A percentile compares a stretch with the other conserved stretches of the same genome.
Evolutionary conservation across 1,284 basidiomycete genomes (phyloP).

Genomic region (Blastosporella zonata): DNA sequence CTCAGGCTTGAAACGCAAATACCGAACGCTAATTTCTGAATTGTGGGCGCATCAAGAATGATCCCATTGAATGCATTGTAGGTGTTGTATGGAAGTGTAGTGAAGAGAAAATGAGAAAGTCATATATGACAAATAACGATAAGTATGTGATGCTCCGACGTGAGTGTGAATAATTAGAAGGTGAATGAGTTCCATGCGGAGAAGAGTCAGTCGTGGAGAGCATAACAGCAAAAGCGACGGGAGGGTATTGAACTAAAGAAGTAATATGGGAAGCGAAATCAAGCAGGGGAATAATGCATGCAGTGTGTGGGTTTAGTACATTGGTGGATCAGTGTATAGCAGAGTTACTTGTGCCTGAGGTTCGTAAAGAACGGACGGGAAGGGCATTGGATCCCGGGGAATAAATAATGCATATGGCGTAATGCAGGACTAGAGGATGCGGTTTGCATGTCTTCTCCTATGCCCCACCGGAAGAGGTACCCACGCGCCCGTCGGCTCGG

Average conservation of each 20-base stretch:
- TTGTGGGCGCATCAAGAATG: too few relatives aligned
- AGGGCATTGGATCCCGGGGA: background rate
- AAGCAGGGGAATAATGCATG: background rate
- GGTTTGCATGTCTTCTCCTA: conserved; percentile 11
- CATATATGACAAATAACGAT: conserved; percentile 1
- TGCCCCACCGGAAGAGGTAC: conserved; percentile 1
- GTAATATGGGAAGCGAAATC: background rate
- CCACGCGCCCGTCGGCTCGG: conserved; percentile 5
- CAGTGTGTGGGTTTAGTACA: background rate
- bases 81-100: background rate
- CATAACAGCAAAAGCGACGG: background rate
- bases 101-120: background rate
- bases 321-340: background rate
- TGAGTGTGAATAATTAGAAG: background rate
- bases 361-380: conserved; percentile 11
- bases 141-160: conserved; percentile 3
- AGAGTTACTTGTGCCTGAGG: background rate
- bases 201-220: background rate
- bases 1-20: too few relatives aligned
- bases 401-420: background rate
- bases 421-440: conserved; percentile 1
- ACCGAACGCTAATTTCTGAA: too few relatives aligned
- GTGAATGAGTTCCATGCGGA: background rate
- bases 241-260: conserved; percentile 8
- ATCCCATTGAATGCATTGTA: background rate